Percentiles rank a stretch among this genome's conserved stretches.
Conservation (phyloP, 2,329 filamentous ascomycete species). For the Diplodia scrobiculata region DNA sequence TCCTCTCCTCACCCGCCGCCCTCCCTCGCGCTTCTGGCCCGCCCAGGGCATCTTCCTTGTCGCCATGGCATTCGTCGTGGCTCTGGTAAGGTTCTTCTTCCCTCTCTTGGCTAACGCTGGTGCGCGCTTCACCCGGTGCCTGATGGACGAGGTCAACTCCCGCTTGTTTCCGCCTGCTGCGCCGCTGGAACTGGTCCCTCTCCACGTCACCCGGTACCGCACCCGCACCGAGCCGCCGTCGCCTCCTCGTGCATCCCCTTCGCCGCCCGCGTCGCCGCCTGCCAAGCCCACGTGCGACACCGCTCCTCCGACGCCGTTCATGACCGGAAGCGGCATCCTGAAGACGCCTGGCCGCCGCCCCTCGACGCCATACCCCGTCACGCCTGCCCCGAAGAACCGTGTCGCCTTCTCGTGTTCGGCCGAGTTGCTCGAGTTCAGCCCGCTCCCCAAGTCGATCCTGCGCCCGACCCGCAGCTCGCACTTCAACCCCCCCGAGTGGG, state of each 20-base stretch:
- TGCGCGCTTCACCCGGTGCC: neutral
- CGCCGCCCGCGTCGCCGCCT: neutral
- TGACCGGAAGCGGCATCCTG: constrained; percentile 7
- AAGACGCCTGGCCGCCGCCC: neutral
- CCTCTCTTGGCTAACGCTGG: neutral
- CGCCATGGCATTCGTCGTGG: neutral
- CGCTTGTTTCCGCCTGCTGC: neutral
- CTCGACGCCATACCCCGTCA: neutral
- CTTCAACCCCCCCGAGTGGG: neutral
- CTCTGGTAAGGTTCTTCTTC: neutral
- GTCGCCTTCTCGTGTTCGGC: neutral
- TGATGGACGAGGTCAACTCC: constrained; percentile 1
- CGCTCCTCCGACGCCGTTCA: neutral
- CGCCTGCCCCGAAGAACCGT: neutral
- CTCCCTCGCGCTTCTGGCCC: neutral
- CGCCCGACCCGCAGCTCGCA: constrained; percentile 2
- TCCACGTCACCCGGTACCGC: neutral
- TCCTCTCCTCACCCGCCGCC: neutral
- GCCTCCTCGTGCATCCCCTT: neutral
- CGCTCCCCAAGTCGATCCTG: neutral
- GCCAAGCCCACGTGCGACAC: neutral
- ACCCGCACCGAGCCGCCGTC: neutral
- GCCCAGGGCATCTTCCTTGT: neutral
- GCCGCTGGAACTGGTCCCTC: constrained; percentile 3
- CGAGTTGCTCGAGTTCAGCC: neutral